Percentiles rank a stretch among this genome's conserved stretches.
These are phyloP conservation scores for Fusarium subglutinans DNA, from an alignment of 2,329 filamentous ascomycete genomes.

Conservation along the genomic window DNA sequence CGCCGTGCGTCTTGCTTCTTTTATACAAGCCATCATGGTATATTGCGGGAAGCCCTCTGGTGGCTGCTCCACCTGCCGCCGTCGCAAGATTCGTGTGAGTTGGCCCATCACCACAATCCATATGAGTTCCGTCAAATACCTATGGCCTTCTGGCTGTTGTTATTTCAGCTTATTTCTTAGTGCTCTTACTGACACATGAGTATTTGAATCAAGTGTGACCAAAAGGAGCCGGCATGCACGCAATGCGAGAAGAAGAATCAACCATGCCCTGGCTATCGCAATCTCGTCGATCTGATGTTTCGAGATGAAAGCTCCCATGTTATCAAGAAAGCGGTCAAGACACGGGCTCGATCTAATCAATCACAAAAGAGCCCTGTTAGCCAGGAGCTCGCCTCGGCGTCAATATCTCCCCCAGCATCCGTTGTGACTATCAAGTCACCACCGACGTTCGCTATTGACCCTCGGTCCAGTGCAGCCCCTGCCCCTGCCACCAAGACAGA, in stretches of 20 bases:
- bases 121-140: neutral
- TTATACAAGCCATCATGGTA: slow-evolving; percentile 55
- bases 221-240: slow-evolving; percentile 60
- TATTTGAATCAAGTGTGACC: slow-evolving; percentile 58
- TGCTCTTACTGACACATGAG: slow-evolving; percentile 5
- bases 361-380: slow-evolving; percentile 36
- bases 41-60: slow-evolving; percentile 68
- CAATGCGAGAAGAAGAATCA: slow-evolving; percentile 64
- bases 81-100: slow-evolving; percentile 66
- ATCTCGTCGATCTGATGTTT: slow-evolving; percentile 66
- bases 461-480: neutral
- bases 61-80: slow-evolving; percentile 64
- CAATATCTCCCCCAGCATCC: slow-evolving; percentile 22
- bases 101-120: neutral
- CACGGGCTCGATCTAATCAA: slow-evolving; percentile 37
- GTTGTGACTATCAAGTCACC: slow-evolving; percentile 7
- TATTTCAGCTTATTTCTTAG: neutral
- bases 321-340: slow-evolving; percentile 59
- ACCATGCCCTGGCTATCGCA: slow-evolving; percentile 64
- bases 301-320: slow-evolving; percentile 66
- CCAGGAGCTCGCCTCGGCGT: slow-evolving; percentile 26
- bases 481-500: slow-evolving; percentile 5
- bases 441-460: slow-evolving; percentile 7
- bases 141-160: neutral
- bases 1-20: slow-evolving; percentile 1